These are phyloP conservation scores for Nigrospora osmanthi DNA, from an alignment of 2,329 filamentous ascomycete species.

Conservation along the genomic window DNA sequence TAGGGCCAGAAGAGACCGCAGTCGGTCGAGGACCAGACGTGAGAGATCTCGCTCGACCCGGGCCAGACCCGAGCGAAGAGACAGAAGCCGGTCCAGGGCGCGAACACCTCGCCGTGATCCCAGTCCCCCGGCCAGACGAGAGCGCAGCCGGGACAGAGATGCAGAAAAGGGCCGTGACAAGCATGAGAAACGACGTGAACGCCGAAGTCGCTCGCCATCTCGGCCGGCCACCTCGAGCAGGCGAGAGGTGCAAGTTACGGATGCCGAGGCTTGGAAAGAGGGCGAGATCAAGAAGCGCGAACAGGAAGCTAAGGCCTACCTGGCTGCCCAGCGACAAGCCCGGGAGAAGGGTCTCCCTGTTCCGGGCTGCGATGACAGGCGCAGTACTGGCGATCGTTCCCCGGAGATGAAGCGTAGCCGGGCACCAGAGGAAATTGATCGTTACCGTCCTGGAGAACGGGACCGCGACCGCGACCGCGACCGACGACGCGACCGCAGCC, in stretches of 20 bases:
- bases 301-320: conserved; percentile 56
- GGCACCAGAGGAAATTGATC: conserved; percentile 32
- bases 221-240: conserved; percentile 33
- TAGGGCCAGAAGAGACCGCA: conserved; percentile 19
- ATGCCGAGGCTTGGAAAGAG: conserved; percentile 48
- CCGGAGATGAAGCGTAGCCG: conserved; percentile 30
- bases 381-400: conserved; percentile 33
- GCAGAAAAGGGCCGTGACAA: conserved; percentile 10
- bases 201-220: conserved; percentile 33
- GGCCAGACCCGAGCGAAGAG: conserved; percentile 17
- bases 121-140: conserved; percentile 11
- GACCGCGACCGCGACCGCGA: conserved; percentile 8
- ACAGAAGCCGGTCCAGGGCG: conserved; percentile 17
- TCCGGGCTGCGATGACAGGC: conserved; percentile 48
- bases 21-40: conserved; percentile 15
- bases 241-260: conserved; percentile 28
- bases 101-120: conserved; percentile 12
- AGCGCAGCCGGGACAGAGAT: conserved; percentile 12
- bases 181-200: conserved; percentile 14
- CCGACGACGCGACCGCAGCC: conserved; percentile 7
- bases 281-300: conserved; percentile 55
- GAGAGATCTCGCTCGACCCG: conserved; percentile 22
- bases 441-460: conserved; percentile 2
- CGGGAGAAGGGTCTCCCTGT: conserved; percentile 50
- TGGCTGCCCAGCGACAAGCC: conserved; percentile 54